Conservation (phyloP, 1,284 basidiomycete genomes). For the Pseudomicrostroma phylloplanum region DNA sequence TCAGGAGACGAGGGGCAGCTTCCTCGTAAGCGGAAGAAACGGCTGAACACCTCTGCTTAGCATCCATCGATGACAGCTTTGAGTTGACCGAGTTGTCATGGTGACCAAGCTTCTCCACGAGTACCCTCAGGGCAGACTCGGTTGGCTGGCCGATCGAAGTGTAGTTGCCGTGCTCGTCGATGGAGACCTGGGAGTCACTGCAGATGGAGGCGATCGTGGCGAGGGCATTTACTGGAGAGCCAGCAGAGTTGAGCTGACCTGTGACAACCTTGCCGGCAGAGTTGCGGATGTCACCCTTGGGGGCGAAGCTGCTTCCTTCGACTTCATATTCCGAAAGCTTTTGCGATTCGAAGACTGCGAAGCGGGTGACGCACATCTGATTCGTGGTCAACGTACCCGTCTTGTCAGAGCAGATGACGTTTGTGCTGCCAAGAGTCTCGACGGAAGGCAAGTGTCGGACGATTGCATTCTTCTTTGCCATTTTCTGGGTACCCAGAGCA, state of each 20-base stretch:
- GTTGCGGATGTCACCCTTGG: constrained; percentile 29
- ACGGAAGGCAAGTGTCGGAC: constrained; percentile 47
- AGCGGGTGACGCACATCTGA: constrained; percentile 47
- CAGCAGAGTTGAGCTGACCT: constrained; percentile 28
- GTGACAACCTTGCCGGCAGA: constrained; percentile 23
- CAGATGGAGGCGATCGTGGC: constrained; percentile 45
- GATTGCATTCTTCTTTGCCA: constrained; percentile 50
- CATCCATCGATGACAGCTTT: constrained; percentile 60
- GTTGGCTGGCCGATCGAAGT: constrained; percentile 90
- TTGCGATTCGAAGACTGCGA: constrained; percentile 20
- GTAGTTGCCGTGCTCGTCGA: constrained; percentile 66
- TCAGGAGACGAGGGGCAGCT: constrained; percentile 71
- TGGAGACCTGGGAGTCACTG: constrained; percentile 42
- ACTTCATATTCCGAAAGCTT: constrained; percentile 33
- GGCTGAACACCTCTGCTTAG: constrained; percentile 66
- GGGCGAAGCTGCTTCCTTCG: constrained; percentile 41
- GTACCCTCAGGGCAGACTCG: constrained; percentile 54
- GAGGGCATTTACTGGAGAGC: constrained; percentile 41
- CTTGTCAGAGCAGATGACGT: constrained; percentile 51
- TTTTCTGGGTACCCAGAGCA: constrained; percentile 49
- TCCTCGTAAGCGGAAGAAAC: constrained; percentile 74
- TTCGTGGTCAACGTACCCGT: constrained; percentile 50
- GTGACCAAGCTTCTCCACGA: constrained; percentile 74
- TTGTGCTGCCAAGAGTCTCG: constrained; percentile 48
- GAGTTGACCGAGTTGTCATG: constrained; percentile 54